Evolutionary conservation across 2,329 filamentous ascomycete genomes (phyloP), one percentile per base, ranked within the genome.

Genomic region (Talaromyces sp.): DNA sequence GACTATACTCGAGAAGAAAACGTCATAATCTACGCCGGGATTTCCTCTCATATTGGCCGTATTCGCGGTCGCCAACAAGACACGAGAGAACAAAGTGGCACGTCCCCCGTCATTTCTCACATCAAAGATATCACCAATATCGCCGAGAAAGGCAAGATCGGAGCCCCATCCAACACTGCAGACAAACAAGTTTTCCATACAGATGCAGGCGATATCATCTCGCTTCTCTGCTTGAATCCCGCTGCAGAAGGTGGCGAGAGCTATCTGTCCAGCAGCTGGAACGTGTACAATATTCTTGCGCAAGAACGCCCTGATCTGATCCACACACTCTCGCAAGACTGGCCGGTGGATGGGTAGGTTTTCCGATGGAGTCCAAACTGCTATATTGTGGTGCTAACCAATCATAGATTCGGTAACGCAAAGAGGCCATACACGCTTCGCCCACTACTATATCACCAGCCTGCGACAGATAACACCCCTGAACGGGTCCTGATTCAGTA

Each of bases 401-500:
- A 4, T 14, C 33, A 43, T 41, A 84, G 82, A 11, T 86, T 84
- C 56, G 78, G 77, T 32, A 80, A 81, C 52, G 64, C 70, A 2
- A 67, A 71, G 6, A 74, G 74, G 27, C 74, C 76, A 13, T 84
- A 77, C 62, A 74, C 65, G 40, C 65, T 72, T 11, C 75, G 82
- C 11, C 71, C 71, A 4, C 62, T 75, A 5, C 58, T 75, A 9
- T 81, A 83, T 66, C 77, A 84, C 62, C 80, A 84, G 43, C 77
- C 80, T 0, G 75, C 76, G 9, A 80, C 74, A 0, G 68, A 58
- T 0, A 67, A 65, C 1, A 63, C 66, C 0, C 80, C 82, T 0
- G 80, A 86, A 61, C 76, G 82, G 1, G 67, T 87, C 1, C 69
- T 83, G 6, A 77, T 87, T 27, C 83, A 87, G 56, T 87, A 86